Conservation (phyloP, 2,329 filamentous ascomycete species). For the Epicoccum nigrum region DNA sequence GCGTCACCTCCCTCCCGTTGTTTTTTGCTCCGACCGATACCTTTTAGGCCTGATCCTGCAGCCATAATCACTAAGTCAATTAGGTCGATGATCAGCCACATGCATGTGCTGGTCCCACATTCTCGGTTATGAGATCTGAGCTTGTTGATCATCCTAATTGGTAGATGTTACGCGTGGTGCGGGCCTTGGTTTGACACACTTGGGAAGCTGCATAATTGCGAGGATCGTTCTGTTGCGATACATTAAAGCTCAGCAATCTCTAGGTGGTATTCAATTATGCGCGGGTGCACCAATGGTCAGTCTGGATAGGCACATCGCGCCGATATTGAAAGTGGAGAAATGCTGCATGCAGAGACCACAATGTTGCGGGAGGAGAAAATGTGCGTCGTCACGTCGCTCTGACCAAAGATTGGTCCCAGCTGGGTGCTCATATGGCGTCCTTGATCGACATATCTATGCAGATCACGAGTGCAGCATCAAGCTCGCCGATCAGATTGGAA, state of each 20-base stretch:
- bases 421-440: neutral
- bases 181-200: neutral
- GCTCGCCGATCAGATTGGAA: conserved; percentile 14
- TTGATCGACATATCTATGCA: conserved; percentile 20
- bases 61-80: no score
- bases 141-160: conserved; percentile 4
- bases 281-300: neutral
- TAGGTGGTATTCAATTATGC: neutral
- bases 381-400: neutral
- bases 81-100: conserved; percentile 10
- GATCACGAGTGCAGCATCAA: neutral
- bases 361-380: neutral
- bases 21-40: neutral
- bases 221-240: neutral
- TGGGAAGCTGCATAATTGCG: conserved; percentile 1
- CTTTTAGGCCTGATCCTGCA: neutral
- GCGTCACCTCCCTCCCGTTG: no score
- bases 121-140: neutral
- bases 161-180: neutral
- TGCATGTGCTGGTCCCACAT: conserved; percentile 11
- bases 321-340: conserved; percentile 4
- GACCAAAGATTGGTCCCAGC: conserved; percentile 5
- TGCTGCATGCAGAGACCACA: conserved; percentile 5
- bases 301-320: neutral
- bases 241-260: neutral